Evolutionary conservation across 495 filamentous ascomycete species (phyloP).

Genomic region (Annulohypoxylon moriforme): DNA sequence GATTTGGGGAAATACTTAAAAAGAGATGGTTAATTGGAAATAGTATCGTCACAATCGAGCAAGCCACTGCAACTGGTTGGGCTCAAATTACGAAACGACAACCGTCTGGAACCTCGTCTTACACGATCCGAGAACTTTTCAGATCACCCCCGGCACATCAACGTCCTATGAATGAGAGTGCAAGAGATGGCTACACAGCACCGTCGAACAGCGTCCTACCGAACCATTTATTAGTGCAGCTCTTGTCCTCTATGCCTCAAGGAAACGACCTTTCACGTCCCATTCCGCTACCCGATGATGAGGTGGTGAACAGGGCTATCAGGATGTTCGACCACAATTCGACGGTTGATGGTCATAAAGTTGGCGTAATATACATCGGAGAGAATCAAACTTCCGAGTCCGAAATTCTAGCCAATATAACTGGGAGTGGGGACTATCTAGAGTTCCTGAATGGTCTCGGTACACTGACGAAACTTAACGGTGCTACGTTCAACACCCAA

Average conservation of each 20-base stretch:
- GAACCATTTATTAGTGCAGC: slow-evolving; percentile 84
- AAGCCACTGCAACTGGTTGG: slow-evolving; percentile 76
- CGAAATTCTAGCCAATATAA: slow-evolving; percentile 86
- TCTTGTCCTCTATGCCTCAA: slow-evolving; percentile 77
- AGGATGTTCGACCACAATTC: slow-evolving; percentile 85
- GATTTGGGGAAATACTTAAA: slow-evolving; percentile 74
- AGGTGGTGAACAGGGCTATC: slow-evolving; percentile 79
- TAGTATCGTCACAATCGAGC: slow-evolving; percentile 88
- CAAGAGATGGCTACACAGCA: slow-evolving; percentile 56
- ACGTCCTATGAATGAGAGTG: slow-evolving; percentile 51
- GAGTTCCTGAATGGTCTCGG: slow-evolving; percentile 85
- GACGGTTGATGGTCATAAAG: slow-evolving; percentile 94
- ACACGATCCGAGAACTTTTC: slow-evolving; percentile 77
- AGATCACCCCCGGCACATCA: slow-evolving; percentile 75
- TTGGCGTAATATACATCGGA: slow-evolving; percentile 92
- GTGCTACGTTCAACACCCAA: slow-evolving; percentile 90
- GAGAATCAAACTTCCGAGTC: slow-evolving; percentile 81
- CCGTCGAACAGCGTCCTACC: slow-evolving; percentile 71
- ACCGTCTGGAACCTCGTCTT: slow-evolving; percentile 84
- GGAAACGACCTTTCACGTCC: slow-evolving; percentile 69
- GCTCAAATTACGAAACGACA: slow-evolving; percentile 85
- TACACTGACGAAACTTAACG: slow-evolving; percentile 79
- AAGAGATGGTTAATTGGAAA: slow-evolving; percentile 89
- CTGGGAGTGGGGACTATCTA: slow-evolving; percentile 85
- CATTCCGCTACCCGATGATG: slow-evolving; percentile 85